Evolutionary conservation across 2,329 filamentous ascomycete genomes (phyloP).

Genomic region (Aspergillus japonicus): DNA sequence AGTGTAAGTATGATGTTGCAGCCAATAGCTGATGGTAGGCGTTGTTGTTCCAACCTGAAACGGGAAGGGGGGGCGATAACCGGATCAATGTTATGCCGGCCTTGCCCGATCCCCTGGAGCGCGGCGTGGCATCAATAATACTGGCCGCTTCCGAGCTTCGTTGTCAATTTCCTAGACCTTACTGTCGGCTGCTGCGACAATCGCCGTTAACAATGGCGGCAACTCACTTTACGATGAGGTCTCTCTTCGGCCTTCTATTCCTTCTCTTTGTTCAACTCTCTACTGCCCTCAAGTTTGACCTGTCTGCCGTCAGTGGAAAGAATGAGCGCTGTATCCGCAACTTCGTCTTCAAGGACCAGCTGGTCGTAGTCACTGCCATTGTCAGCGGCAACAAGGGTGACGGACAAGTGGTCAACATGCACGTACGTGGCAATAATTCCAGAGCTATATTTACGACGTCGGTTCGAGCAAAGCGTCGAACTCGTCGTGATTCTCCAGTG

Average conservation of each 20-base stretch:
- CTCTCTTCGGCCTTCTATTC: slow-evolving; percentile 31
- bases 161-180: slow-evolving; percentile 20
- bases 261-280: slow-evolving; percentile 40
- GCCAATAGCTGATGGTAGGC: too few species aligned
- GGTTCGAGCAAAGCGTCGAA: background rate
- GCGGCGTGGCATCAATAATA: slow-evolving; percentile 38
- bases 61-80: background rate
- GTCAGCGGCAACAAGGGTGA: slow-evolving; percentile 84
- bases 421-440: slow-evolving; percentile 56
- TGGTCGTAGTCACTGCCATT: slow-evolving; percentile 92
- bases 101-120: slow-evolving; percentile 23
- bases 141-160: slow-evolving; percentile 25
- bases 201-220: slow-evolving; percentile 30
- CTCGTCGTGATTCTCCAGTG: background rate
- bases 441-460: background rate
- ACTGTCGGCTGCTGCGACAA: slow-evolving; percentile 16
- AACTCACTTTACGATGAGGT: slow-evolving; percentile 31
- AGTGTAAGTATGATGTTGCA: too few species aligned
- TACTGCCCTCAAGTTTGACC: slow-evolving; percentile 87
- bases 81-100: background rate
- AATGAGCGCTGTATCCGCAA: slow-evolving; percentile 92
- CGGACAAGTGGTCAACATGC: slow-evolving; percentile 90
- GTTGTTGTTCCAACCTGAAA: background rate
- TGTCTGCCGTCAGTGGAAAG: slow-evolving; percentile 65
- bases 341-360: slow-evolving; percentile 85